These are phyloP conservation scores for Phialophora tarda DNA, from an alignment of 2,329 filamentous ascomycete genomes.

Conservation along the genomic window DNA sequence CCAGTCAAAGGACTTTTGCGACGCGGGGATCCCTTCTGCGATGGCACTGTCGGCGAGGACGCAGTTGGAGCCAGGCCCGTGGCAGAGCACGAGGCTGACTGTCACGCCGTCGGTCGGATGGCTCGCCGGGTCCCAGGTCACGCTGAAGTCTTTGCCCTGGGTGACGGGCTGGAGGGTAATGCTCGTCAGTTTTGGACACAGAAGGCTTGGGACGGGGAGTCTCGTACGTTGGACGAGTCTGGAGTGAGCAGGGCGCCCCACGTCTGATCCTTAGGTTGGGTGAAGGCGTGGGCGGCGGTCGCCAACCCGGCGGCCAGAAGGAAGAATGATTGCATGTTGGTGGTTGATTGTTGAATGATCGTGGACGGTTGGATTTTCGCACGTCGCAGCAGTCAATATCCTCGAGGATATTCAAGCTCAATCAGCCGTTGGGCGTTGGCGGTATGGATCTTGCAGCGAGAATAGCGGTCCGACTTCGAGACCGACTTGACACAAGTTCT, in stretches of 20 bases:
- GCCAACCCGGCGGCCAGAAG: constrained; percentile 70
- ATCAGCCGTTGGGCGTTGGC: neutral
- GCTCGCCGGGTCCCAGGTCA: constrained; percentile 37
- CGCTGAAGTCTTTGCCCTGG: constrained; percentile 35
- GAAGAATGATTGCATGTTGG: constrained; percentile 29
- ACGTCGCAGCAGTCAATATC: neutral
- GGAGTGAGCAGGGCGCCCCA: constrained; percentile 39
- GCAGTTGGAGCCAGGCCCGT: constrained; percentile 38
- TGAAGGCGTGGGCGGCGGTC: constrained; percentile 67
- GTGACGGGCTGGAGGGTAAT: constrained; percentile 34
- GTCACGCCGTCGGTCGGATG: constrained; percentile 35
- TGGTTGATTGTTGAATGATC: neutral
- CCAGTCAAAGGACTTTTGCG: constrained; percentile 36
- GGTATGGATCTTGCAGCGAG: neutral
- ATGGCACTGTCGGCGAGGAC: constrained; percentile 33
- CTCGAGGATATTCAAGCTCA: neutral
- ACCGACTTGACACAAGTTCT: neutral
- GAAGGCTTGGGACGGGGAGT: constrained; percentile 11
- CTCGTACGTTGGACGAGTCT: constrained; percentile 27
- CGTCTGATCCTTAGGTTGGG: constrained; percentile 30
- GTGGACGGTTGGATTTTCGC: no score
- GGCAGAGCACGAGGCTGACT: constrained; percentile 40
- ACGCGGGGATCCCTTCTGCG: constrained; percentile 35
- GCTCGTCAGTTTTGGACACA: neutral
- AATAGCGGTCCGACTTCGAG: neutral